Percentiles rank a stretch among this genome's conserved stretches.
These are phyloP conservation scores for Protomyces lactucae-debilis DNA, from an alignment of 1,139 yeast genomes.

Conservation along the genomic window DNA sequence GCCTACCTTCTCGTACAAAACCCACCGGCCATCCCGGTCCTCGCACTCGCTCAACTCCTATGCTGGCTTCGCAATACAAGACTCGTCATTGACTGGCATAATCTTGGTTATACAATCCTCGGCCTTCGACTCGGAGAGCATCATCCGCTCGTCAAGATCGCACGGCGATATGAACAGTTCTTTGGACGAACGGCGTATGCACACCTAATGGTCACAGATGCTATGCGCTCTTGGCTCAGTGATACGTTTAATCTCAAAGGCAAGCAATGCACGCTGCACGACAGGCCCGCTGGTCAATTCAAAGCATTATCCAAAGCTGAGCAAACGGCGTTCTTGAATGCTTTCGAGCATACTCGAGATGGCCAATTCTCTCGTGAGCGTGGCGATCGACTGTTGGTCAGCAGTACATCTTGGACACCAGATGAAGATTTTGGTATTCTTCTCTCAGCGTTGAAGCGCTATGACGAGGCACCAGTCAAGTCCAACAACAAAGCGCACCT, in stretches of 20 bases:
- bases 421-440: constrained; percentile 81
- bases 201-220: constrained; percentile 74
- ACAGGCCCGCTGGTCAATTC: constrained; percentile 70
- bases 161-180: constrained; percentile 53
- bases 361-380: not conserved
- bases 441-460: constrained; percentile 59
- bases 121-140: constrained; percentile 53
- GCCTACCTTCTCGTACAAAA: constrained; percentile 59
- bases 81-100: constrained; percentile 92
- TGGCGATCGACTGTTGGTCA: constrained; percentile 48
- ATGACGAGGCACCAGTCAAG: constrained; percentile 45
- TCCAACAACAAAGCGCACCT: constrained; percentile 47
- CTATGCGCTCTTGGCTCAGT: constrained; percentile 50
- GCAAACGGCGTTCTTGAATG: constrained; percentile 2
- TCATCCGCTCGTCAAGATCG: constrained; percentile 61
- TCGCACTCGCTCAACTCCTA: constrained; percentile 56
- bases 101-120: constrained; percentile 78
- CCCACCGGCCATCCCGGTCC: constrained; percentile 87
- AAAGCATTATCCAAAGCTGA: constrained; percentile 44
- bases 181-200: constrained; percentile 62
- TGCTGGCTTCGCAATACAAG: constrained; percentile 55
- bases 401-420: constrained; percentile 91
- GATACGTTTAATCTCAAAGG: constrained; percentile 2
- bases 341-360: constrained; percentile 46
- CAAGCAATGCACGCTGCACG: constrained; percentile 47